Base-by-base conservation (phyloP, 371 early-diverging fungal genomes). In the Blakeslea trispora region DNA sequence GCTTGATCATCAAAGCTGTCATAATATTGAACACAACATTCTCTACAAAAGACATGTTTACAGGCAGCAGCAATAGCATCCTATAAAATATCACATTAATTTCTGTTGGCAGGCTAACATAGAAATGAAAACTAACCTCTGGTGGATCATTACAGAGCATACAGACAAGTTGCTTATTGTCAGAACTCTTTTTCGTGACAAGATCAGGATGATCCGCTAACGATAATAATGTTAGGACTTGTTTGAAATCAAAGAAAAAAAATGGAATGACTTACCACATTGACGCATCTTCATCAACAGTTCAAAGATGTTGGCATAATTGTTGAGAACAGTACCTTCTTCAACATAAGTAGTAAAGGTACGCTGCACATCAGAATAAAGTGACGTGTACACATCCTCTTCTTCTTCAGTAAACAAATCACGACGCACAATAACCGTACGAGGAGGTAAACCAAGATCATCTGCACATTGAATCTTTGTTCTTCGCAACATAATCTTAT, bases 291-390 rank as follows among this genome's bases (percentile, higher is more conserved):
- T 83, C 14, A 84, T 90, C 39, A 91, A 64, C 35, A 91, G 64
- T 66, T 91, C 91, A 66, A 91, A 90, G 54, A 97, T 95, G 61
- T 94, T 89, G 44, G 96, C 96, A 63, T 97, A 99, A 66, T 97
- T 91, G 68, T 94, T 96, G 44, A 94, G 75, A 2, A 97, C 92
- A 1, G 97, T 92, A 45, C 89, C 91, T 61, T 87, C 80, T 46
- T 82, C 79, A 4, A 91, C 91, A 74, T 96, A 98, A 0, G 91
- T 90, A 5, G 84, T 84, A 62, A 96, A 97, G 59, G 85, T 79
- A 50, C 94, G 82, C 53, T 83, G 70, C 6, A 91, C 85, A 58
- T 92, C 86, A 9, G 85, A 66, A 55, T 93, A 97, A 24, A 98
- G 68, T 9, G 92, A 90, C 42, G 81, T 79, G 59, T 98, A 98